Evolutionary conservation across 1,284 basidiomycete species (phyloP), one percentile per base, ranked within the genome.

Genomic region (Trichosporon faecale): DNA sequence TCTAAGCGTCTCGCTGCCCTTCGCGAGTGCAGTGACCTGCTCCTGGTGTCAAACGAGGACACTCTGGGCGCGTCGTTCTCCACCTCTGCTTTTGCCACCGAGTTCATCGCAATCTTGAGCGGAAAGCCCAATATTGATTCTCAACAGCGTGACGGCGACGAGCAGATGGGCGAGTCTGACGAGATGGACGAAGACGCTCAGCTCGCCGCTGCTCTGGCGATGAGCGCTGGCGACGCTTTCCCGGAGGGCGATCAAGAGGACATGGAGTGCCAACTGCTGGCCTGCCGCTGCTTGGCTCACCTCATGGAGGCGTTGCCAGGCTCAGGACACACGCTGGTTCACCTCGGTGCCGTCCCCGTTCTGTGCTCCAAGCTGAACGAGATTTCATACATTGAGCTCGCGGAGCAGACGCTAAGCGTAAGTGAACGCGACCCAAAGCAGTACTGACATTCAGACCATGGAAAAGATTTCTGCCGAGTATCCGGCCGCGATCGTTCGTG

Each of bases 391-490:
- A 97, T 98, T 76, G 95, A 98, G 82, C 87, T 98, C 64, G 95
- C 95, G 8, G 95, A 98, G 81, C 95, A 98, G 84, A 96, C 95
- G 6, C 85, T 98, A 72, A 95, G 93, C 80, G 94, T 96, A 85
- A 86, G 94, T 35, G 69, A 67, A 69, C 18, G 16, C 14, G 1
- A 16, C 4, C 8, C 2, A 9, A 31, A 16, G 9, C 37, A 18
- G 5, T 16, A 70, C 77, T 76, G 70, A 75, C 75, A 67, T 76
- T 7, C 78, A 96, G 94, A 98, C 95, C 0, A 87, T 98, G 85
- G 94, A 97, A 85, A 98, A 98, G 85, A 95, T 98, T 60, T 95
- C 94, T 1, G 93, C 95, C 80, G 95, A 97, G 82, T 94, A 94
- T 76, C 95, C 95, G 0, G 92, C 91, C 71, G 89, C 94, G 12